Evolutionary conservation across 78 protist species (phyloP), one percentile per base, ranked within the genome.

Genomic region (Chrysochromulina tobinii): DNA sequence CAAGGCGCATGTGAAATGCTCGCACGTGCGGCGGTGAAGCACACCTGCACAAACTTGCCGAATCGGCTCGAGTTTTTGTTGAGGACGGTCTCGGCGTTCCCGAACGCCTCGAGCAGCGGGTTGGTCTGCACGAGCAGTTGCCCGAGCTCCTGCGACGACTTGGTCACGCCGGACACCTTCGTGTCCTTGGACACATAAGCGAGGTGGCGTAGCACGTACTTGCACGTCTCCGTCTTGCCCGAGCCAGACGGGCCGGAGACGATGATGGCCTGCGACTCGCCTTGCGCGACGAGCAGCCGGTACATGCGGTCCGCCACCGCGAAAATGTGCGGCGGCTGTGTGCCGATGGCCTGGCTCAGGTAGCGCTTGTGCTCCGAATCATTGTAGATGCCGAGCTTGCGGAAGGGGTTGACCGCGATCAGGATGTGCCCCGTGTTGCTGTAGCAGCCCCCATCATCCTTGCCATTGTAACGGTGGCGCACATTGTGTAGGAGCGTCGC

Each of bases 81-180:
- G 89, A 94, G 94, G 2, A 91, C 69, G 9, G 98, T 97, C 89
- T 95, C 94, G 55, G 99, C 98, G 88, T 97, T 97, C 18, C 99
- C 99, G 79, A 97, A 97, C 53, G 99, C 97, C 81, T 97, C 99
- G 61, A 97, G 88, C 68, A 97, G 48, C 48, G 98, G 99, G 89
- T 97, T 97, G 27, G 96, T 59, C 93, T 86, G 66, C 79, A 96
- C 88, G 54, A 96, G 87, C 21, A 61, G 38, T 11, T 1, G 15
- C 15, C 83, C 83, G 5, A 75, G 57, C 57, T 75, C 83, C 83
- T 50, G 38, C n/a, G 83, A 75, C 54, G 83, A 75, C 83, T 75
- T 75, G 11, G 83, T 18, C 58, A 17, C 17, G 57, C 58, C 54
- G 23, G 64, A 7, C 23, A 59, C 12, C 64, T 59, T 59, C 57